Base-by-base conservation (phyloP, 306 rosid genomes). In the Ceratonia siliqua region DNA sequence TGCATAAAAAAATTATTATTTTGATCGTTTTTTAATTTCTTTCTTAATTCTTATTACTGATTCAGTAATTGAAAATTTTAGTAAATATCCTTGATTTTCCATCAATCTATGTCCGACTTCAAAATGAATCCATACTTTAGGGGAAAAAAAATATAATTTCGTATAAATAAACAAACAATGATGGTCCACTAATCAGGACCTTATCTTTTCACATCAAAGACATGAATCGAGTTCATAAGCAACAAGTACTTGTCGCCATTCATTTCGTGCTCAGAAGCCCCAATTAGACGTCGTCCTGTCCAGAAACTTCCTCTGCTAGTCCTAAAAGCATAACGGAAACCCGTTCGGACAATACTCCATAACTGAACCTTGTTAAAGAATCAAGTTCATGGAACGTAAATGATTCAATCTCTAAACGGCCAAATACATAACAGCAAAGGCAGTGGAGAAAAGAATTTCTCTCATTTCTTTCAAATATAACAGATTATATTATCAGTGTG, bases 381-480 rank as follows among this genome's bases (percentile, higher is more conserved):
- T 15, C 5, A 13, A 1, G 52, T 14, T 0, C 70, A 0, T 24
- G 12, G 9, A 27, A 25, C 32, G 21, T 3, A 17, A 57, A 39
- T 10, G 22, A 58, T 18, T 36, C 70, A 58, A 50, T 0, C 21
- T 50, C 33, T 54, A 24, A 4, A 25, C 5, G 14, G 41, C 52
- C 10, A 66, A 50, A 63, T 35, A 62, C 53, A 52, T 11, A 57
- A 27, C 28, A 68, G 22, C 6, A 41, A 42, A 61, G 45, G 46
- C 5, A 70, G 6, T 15, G 13, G 1, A 5, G 18, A 54, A 0
- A 74, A 53, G 0, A 5, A 41, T 27, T 14, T 28, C 22, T 27
- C 56, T n/a, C 38, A 25, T 49, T 55, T 70, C 72, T 55, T 69
- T 74, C 63, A 56, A 68, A 74, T n/a, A 27, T 62, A 59, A 63